Conservation (phyloP, 106 monocot species). For the Phalaenopsis aphrodite region DNA sequence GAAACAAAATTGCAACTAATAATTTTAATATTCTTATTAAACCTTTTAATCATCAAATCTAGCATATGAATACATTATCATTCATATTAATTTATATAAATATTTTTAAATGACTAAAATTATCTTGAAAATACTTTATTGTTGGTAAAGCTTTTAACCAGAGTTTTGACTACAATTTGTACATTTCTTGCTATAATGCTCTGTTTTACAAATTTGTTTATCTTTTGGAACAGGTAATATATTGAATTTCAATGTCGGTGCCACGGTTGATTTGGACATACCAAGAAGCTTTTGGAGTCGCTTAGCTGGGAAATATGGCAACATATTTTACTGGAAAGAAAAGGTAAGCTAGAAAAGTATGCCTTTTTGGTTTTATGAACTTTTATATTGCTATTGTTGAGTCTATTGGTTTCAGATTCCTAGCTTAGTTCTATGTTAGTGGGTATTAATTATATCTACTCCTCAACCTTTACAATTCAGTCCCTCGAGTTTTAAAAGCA, state of each 20-base stretch:
- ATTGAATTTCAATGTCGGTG: slow-evolving; percentile 80
- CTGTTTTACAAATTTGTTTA: background rate
- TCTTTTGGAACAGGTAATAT: slow-evolving; percentile 50
- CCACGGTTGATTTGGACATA: slow-evolving; percentile 66
- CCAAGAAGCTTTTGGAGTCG: slow-evolving; percentile 91
- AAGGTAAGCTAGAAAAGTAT: slow-evolving; percentile 35
- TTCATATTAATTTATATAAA: background rate
- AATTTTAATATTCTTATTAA: background rate
- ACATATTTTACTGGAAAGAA: slow-evolving; percentile 98
- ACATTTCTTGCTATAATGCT: background rate
- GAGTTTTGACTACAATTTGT: background rate
- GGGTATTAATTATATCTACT: too few species aligned
- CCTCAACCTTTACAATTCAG: too few species aligned
- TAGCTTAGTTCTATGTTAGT: background rate
- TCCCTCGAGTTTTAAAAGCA: too few species aligned
- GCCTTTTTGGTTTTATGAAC: background rate
- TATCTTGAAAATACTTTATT: background rate
- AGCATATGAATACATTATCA: background rate
- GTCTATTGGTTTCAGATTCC: background rate
- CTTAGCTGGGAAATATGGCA: slow-evolving; percentile 81
- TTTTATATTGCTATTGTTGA: background rate
- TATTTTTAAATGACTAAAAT: too few species aligned
- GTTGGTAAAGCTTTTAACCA: background rate
- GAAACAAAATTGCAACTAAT: background rate
- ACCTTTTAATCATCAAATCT: background rate